Evolutionary conservation across 352 stramenopile species (phyloP).

Genomic region (Pythium guiyangense): DNA sequence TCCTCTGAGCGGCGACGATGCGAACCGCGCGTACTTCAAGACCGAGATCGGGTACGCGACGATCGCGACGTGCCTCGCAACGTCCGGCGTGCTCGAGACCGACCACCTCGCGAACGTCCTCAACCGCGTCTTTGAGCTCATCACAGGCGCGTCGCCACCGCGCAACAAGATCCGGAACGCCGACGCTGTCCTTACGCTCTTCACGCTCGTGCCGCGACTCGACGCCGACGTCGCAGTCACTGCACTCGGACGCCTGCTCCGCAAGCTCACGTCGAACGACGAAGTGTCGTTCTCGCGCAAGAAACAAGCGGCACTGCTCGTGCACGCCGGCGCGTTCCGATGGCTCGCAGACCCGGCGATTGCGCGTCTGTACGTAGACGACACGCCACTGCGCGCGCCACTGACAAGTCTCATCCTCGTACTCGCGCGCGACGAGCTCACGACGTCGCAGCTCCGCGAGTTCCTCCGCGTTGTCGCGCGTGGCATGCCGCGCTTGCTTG

Average conservation of each 20-base stretch:
- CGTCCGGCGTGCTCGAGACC: slow-evolving; percentile 41
- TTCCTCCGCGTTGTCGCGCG: slow-evolving; percentile 49
- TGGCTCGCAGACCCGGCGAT: slow-evolving; percentile 49
- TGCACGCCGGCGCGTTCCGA: slow-evolving; percentile 45
- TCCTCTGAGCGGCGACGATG: slow-evolving; percentile 18
- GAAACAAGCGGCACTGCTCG: slow-evolving; percentile 38
- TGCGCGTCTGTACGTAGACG: slow-evolving; percentile 26
- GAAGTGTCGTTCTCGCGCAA: slow-evolving; percentile 40
- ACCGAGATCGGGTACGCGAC: slow-evolving; percentile 38
- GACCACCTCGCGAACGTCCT: slow-evolving; percentile 28
- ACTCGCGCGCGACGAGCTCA: slow-evolving; percentile 43
- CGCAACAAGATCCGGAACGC: slow-evolving; percentile 55
- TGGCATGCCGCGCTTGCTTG: slow-evolving; percentile 43
- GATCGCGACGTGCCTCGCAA: slow-evolving; percentile 52
- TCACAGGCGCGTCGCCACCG: slow-evolving; percentile 28
- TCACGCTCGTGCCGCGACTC: slow-evolving; percentile 40
- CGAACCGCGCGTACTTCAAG: slow-evolving; percentile 35
- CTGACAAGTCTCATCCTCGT: slow-evolving; percentile 38
- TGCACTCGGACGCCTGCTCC: slow-evolving; percentile 31
- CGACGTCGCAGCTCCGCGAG: slow-evolving; percentile 43
- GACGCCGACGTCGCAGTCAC: slow-evolving; percentile 18
- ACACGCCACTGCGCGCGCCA: slow-evolving; percentile 25
- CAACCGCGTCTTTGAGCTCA: slow-evolving; percentile 54
- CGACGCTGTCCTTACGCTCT: slow-evolving; percentile 48
- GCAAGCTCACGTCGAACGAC: slow-evolving; percentile 42